Evolutionary conservation across 208 protist species (phyloP), one percentile per base, ranked within the genome.

Genomic region (Trypanosoma brucei): DNA sequence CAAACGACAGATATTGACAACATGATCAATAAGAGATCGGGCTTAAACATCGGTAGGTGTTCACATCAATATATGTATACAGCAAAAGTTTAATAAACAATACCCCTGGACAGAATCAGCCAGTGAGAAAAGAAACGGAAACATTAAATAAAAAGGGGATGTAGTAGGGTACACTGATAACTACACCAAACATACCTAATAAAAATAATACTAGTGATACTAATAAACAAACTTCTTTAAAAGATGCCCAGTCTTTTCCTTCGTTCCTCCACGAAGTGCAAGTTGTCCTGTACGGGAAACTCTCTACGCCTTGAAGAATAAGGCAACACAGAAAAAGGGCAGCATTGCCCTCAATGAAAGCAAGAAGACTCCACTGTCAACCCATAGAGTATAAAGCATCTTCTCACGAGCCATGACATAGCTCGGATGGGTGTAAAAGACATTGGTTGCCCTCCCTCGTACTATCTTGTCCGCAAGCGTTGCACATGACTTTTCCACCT

Each of bases 321-420:
- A 92, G 36, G 83, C 91, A 38, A 91, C 52, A 35, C 74, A 66
- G 59, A 96, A 94, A 68, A 84, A 96, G 2, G 91, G 81, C 9
- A 92, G 62, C 33, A 96, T 46, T n/a, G 84, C 56, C 61, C 83
- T 84, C 14, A 63, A 80, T 57, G 69, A 87, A 44, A 79, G 74
- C 49, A 74, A 74, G 68, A 92, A 92, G 46, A 96, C 64, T 31
- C 85, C 87, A 51, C 75, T 75, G 53, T 96, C 91, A 14, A 93
- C 76, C 91, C 91, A 96, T 59, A 96, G 78, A 9, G 86, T 96
- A 59, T 88, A 81, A 14, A 94, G 78, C 79, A 92, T 86, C 75
- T 96, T 96, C 62, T 96, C 91, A 31, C 91, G 83, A 30, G 83
- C 76, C 85, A 93, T 91, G 34, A 94, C 84, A 59, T 94, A 96